Percentiles rank a stretch among this genome's conserved stretches.
These are phyloP conservation scores for Citrullus amarus DNA, from an alignment of 306 rosid species.

Conservation along the genomic window DNA sequence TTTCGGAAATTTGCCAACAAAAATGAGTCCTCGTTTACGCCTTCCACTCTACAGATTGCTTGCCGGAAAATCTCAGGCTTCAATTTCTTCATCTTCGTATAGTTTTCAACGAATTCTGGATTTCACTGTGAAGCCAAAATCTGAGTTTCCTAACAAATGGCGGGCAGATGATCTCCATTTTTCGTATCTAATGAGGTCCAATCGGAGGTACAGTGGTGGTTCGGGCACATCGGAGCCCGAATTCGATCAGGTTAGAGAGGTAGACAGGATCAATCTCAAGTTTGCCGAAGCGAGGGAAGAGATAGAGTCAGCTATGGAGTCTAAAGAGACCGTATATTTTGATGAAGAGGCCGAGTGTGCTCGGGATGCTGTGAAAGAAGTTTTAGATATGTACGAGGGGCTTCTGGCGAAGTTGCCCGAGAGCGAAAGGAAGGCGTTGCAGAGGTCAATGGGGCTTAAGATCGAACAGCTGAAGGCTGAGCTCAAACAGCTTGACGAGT, in stretches of 20 bases:
- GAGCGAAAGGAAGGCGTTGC: slow-evolving; percentile 43
- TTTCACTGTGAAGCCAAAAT: slow-evolving; percentile 11
- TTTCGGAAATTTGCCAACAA: neutral
- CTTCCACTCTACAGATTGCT: slow-evolving; percentile 25
- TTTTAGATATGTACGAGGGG: slow-evolving; percentile 39
- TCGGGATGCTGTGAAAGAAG: slow-evolving; percentile 66
- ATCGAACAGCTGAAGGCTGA: slow-evolving; percentile 93
- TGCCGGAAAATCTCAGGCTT: slow-evolving; percentile 10
- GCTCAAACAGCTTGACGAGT: slow-evolving; percentile 67
- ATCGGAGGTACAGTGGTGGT: slow-evolving; percentile 27
- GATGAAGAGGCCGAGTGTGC: slow-evolving; percentile 94
- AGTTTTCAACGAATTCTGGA: neutral
- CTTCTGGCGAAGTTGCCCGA: slow-evolving; percentile 51
- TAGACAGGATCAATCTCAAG: slow-evolving; percentile 83
- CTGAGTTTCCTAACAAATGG: slow-evolving; percentile 4
- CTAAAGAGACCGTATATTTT: slow-evolving; percentile 83
- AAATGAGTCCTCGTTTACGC: slow-evolving; percentile 37
- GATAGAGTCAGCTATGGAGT: slow-evolving; percentile 88
- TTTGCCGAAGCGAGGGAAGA: slow-evolving; percentile 94
- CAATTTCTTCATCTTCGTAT: slow-evolving; percentile 13
- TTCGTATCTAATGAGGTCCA: neutral
- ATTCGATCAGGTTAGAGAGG: slow-evolving; percentile 49
- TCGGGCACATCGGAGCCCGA: slow-evolving; percentile 19
- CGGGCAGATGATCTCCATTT: slow-evolving; percentile 22
- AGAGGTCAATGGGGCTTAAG: slow-evolving; percentile 84